Conservation (phyloP, 495 filamentous ascomycete genomes). For the Parachaetomium inaequale region DNA sequence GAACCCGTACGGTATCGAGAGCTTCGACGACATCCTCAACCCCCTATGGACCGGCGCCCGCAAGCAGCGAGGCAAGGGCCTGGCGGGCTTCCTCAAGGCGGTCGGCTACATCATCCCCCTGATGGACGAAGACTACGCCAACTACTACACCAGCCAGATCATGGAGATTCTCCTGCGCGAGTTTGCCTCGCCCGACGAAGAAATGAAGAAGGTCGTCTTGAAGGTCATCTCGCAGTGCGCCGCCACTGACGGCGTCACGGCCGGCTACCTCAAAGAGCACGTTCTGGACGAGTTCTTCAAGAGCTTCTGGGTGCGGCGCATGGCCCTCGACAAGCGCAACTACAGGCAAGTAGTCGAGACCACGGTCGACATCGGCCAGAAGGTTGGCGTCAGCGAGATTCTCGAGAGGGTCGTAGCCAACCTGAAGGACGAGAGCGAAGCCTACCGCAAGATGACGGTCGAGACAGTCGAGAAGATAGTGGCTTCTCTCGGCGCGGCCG, state of each 20-base stretch:
- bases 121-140: conserved; percentile 99
- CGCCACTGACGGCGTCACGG: conserved; percentile 90
- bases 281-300: conserved; percentile 97
- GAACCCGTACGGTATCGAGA: conserved; percentile 98
- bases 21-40: conserved; percentile 95
- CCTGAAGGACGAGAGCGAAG: conserved; percentile 96
- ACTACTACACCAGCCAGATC: conserved; percentile 97
- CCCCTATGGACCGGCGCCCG: conserved; percentile 94
- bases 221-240: conserved; percentile 98
- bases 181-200: conserved; percentile 94
- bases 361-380: conserved; percentile 94
- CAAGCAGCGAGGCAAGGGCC: conserved; percentile 93
- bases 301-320: conserved; percentile 95
- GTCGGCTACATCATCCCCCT: conserved; percentile 98
- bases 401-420: conserved; percentile 89
- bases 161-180: conserved; percentile 98
- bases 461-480: conserved; percentile 97
- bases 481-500: conserved; percentile 85
- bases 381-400: conserved; percentile 94
- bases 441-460: conserved; percentile 98
- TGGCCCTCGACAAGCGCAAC: conserved; percentile 95
- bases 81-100: conserved; percentile 94
- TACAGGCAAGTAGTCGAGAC: conserved; percentile 97
- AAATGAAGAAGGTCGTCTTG: conserved; percentile 99
- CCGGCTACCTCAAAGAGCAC: conserved; percentile 88